A percentile compares a stretch with the other conserved stretches of the same genome.
These are phyloP conservation scores for Nemania diffusa DNA, from an alignment of 2,329 filamentous ascomycete genomes.

Conservation along the genomic window DNA sequence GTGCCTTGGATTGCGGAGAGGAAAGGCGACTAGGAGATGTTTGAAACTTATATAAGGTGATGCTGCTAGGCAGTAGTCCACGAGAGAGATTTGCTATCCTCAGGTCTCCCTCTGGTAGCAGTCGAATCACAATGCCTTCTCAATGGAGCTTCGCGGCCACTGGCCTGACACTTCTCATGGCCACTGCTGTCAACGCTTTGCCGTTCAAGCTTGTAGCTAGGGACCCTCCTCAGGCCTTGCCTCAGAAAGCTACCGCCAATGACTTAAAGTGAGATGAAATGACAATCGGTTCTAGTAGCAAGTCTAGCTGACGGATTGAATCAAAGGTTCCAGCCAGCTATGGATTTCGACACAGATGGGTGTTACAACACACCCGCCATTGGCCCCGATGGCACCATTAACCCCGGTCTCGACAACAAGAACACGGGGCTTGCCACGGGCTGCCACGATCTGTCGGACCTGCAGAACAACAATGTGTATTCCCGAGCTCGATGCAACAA, in stretches of 20 bases:
- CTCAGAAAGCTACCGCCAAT: constrained; percentile 43
- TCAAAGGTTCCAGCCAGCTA: constrained; percentile 44
- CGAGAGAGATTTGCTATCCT: neutral
- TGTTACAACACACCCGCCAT: constrained; percentile 56
- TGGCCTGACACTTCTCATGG: constrained; percentile 41
- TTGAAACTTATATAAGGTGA: constrained; percentile 24
- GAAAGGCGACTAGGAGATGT: neutral
- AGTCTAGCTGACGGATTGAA: neutral
- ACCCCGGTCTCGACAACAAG: constrained; percentile 47
- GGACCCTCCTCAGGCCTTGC: constrained; percentile 44
- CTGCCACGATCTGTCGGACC: constrained; percentile 51
- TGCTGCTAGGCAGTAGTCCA: neutral
- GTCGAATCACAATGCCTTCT: constrained; percentile 37
- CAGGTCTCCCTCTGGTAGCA: neutral
- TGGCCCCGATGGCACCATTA: constrained; percentile 48
- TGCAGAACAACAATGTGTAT: constrained; percentile 56
- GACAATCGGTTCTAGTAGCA: neutral
- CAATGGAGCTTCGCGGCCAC: constrained; percentile 39
- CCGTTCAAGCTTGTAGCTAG: constrained; percentile 40
- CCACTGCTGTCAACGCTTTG: constrained; percentile 34
- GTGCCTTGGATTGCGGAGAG: constrained; percentile 2
- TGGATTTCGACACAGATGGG: constrained; percentile 52
- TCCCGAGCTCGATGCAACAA: constrained; percentile 56
- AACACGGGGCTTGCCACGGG: constrained; percentile 43
- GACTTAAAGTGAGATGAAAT: constrained; percentile 41